phyloP scores from a whole-genome alignment of 345 rosid species.

The Eutrema japonicum region DNA sequence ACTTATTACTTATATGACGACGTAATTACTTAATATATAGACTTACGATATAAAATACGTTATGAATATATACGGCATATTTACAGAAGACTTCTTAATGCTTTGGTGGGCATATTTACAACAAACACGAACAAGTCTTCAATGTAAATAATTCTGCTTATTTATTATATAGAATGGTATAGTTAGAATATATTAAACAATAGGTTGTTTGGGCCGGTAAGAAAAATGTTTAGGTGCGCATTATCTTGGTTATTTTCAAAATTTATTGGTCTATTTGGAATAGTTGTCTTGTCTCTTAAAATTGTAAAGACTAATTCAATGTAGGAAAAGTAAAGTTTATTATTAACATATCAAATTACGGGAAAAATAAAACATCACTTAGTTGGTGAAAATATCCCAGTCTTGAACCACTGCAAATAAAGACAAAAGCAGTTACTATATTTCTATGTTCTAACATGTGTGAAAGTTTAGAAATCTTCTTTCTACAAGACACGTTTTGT shows the following conservation, averaged over 20 bases:
- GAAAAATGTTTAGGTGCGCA: background rate
- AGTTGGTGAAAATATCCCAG: background rate
- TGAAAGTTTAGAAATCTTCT: background rate
- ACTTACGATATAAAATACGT: background rate
- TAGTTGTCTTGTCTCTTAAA: background rate
- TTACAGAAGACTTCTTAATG: slow-evolving; percentile 1
- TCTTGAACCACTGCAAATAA: background rate
- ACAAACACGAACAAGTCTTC: slow-evolving; percentile 17
- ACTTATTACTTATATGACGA: background rate
- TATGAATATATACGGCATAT: background rate
- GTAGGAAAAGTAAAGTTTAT: background rate
- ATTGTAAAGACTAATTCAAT: slow-evolving; percentile 14
- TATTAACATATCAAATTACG: slow-evolving; percentile 1
- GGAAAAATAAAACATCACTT: background rate
- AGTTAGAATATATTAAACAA: no score
- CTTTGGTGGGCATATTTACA: slow-evolving; percentile 8
- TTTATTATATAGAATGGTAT: background rate
- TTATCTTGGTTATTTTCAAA: background rate
- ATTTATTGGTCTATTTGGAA: background rate
- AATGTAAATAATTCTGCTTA: slow-evolving; percentile 3
- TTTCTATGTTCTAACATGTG: background rate
- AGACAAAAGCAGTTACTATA: background rate
- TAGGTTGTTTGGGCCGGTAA: background rate
- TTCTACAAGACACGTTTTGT: background rate
- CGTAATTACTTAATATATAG: background rate